A percentile compares a stretch with the other conserved stretches of the same genome.
Evolutionary conservation across 1,284 basidiomycete genomes (phyloP).

Genomic region (Pascua sp.): DNA sequence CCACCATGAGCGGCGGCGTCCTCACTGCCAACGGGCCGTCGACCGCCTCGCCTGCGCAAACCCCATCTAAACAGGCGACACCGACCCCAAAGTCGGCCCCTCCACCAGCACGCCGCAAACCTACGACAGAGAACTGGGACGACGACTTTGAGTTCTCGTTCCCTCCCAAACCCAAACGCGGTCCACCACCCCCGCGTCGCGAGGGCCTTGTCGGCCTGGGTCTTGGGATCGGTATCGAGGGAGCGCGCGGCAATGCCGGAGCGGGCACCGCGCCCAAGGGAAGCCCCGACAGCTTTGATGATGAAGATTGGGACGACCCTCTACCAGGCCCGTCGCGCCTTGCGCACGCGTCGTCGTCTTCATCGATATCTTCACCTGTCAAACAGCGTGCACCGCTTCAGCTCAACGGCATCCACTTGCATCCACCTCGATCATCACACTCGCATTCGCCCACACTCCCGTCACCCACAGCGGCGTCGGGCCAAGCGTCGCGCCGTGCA

Average conservation of each 20-base stretch:
- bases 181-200: not conserved
- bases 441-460: slow-evolving; percentile 10
- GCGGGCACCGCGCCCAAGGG: not conserved
- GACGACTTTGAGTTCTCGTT: slow-evolving; percentile 47
- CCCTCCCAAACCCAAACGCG: slow-evolving; percentile 4
- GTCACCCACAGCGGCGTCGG: not conserved
- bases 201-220: not conserved
- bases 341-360: no score
- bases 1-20: slow-evolving; percentile 4
- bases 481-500: not conserved
- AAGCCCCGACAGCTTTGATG: slow-evolving; percentile 17
- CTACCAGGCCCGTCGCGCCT: slow-evolving; percentile 11
- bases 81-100: slow-evolving; percentile 2
- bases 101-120: slow-evolving; percentile 2
- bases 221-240: not conserved
- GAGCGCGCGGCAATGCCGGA: slow-evolving; percentile 4
- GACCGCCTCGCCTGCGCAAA: not conserved
- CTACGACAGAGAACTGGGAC: slow-evolving; percentile 45
- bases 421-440: slow-evolving; percentile 9
- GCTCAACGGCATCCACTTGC: not conserved
- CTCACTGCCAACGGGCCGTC: not conserved
- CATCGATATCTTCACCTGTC: no score
- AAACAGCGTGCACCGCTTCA: no score
- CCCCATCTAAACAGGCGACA: not conserved
- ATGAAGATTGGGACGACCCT: slow-evolving; percentile 22